Base-by-base conservation (phyloP, 177 flowering plant species). In the Vitis hybrid region DNA sequence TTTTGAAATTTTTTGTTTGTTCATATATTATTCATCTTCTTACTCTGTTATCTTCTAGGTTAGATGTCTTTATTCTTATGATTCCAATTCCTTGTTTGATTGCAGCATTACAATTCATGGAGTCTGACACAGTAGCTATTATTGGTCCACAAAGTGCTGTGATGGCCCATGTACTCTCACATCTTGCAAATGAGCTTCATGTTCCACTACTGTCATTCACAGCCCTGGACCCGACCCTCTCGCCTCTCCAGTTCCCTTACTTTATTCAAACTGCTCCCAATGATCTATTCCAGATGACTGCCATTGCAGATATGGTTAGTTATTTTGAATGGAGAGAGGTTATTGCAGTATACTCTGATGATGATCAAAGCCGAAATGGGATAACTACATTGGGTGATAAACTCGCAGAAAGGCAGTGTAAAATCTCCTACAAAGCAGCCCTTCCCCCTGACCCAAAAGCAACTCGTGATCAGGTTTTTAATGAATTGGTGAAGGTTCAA, bases 81-180 rank as follows among this genome's bases (percentile, higher is more conserved):
- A 69, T 65, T 68, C 50, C 15, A 7, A 15, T 30, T 73, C 70
- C 58, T 48, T 70, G 18, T 3, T 57, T 71, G 58, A 59, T 76
- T 30, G 49, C 84, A 83, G 88, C 86, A n/a, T 70, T 85, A 48
- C 78, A 73, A 73, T 84, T 63, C 79, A 77, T 89, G 89, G 89
- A 80, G 83, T 74, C 78, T 61, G 77, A 87, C 61, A 77, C 82
- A 0, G 80, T 87, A 21, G 93, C 91, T 35, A 78, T 86, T 48
- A 83, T 89, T 61, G 93, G 93, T 55, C 93, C 93, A 35, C 88
- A 87, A 77, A 64, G 63, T 52, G 77, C 93, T 10, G 83, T 73
- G 1, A 78, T 82, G 79, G 93, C 93, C 11, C 91, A 83, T 69
- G 82, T 82, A 1, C 80, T 89, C 24, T 84, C 91, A 32, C 87